Evolutionary conservation across 1,139 yeast species (phyloP).

Genomic region (Saccharomycopsis crataegensis): DNA sequence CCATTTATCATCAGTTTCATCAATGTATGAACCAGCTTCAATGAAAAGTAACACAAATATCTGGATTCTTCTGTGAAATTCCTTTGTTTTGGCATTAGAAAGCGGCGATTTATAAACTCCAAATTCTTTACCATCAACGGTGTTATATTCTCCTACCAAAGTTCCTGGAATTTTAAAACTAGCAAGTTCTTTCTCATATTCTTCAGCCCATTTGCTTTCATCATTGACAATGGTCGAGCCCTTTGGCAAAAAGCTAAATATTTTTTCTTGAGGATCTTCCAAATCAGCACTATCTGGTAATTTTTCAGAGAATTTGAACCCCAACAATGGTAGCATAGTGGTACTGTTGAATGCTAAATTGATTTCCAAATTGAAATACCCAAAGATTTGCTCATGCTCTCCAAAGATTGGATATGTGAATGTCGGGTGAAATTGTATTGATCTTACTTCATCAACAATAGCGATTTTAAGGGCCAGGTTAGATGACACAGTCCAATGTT

Average conservation of each 20-base stretch:
- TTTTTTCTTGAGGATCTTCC: constrained; percentile 39
- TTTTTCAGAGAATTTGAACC: constrained; percentile 47
- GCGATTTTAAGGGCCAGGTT: constrained; percentile 55
- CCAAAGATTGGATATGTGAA: constrained; percentile 94
- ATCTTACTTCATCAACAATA: constrained; percentile 47
- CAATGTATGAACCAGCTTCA: constrained; percentile 92
- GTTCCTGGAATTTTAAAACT: constrained; percentile 44
- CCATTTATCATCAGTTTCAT: constrained; percentile 71
- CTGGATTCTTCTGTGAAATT: constrained; percentile 64
- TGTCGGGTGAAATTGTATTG: constrained; percentile 57
- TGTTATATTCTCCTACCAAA: constrained; percentile 25
- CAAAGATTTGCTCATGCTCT: constrained; percentile 82
- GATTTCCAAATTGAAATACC: constrained; percentile 62
- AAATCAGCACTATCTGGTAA: constrained; percentile 33
- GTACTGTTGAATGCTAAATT: constrained; percentile 46
- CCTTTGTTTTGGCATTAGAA: constrained; percentile 32
- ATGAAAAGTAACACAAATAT: constrained; percentile 75
- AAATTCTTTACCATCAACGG: constrained; percentile 31
- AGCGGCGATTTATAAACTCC: constrained; percentile 31
- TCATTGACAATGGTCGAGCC: constrained; percentile 50
- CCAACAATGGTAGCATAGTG: constrained; percentile 48
- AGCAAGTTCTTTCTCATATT: constrained; percentile 38
- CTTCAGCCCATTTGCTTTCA: constrained; percentile 59
- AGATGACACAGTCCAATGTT: constrained; percentile 61
- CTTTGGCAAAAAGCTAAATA: constrained; percentile 52